phyloP scores from a whole-genome alignment of 2,329 filamentous ascomycete genomes.

The Neofusicoccum umdonicola region DNA sequence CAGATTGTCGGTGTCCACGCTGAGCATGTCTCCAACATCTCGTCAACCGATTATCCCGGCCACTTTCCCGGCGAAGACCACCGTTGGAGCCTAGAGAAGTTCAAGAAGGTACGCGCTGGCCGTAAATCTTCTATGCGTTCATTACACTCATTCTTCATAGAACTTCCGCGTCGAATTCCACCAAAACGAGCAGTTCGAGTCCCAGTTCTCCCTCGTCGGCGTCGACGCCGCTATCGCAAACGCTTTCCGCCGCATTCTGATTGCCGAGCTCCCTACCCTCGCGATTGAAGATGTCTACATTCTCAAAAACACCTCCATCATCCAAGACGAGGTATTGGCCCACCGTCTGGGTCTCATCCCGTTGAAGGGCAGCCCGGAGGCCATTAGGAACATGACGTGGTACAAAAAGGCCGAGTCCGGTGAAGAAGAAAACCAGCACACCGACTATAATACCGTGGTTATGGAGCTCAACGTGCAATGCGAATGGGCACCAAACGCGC shows the following conservation, averaged over 20 bases:
- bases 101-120: constrained; percentile 53
- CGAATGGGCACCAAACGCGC: constrained; percentile 67
- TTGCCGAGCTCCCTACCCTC: constrained; percentile 89
- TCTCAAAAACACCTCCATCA: constrained; percentile 94
- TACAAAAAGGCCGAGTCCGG: constrained; percentile 66
- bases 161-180: constrained; percentile 78
- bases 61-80: constrained; percentile 88
- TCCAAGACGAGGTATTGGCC: constrained; percentile 94
- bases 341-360: constrained; percentile 89
- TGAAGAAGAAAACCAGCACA: constrained; percentile 48
- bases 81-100: constrained; percentile 72
- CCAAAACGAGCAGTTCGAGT: constrained; percentile 72
- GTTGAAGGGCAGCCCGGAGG: constrained; percentile 74
- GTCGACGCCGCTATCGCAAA: constrained; percentile 93
- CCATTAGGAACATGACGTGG: constrained; percentile 79
- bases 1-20: constrained; percentile 83
- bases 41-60: constrained; percentile 87
- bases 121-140: background rate
- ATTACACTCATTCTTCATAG: constrained; percentile 31
- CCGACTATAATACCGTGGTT: constrained; percentile 84
- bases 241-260: constrained; percentile 92
- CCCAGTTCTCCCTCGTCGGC: constrained; percentile 87
- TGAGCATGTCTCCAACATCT: constrained; percentile 86
- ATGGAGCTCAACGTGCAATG: constrained; percentile 77
- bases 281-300: constrained; percentile 94